Evolutionary conservation across 805 yeast genomes (phyloP).

Genomic region (Candida tibetensis): DNA sequence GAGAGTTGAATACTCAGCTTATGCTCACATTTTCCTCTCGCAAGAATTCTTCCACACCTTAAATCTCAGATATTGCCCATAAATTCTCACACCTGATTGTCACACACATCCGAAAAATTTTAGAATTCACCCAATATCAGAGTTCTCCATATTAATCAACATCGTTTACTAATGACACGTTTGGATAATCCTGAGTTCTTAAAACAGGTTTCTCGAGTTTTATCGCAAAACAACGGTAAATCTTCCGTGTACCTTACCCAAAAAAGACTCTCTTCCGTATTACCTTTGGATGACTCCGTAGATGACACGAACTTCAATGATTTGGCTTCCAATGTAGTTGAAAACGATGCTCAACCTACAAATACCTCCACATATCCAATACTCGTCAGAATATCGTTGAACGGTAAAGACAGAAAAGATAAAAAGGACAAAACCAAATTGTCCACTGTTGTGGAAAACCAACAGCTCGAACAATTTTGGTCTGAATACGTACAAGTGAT

Average conservation of each 20-base stretch:
- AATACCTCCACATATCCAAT: constrained; percentile 51
- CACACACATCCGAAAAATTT: no score
- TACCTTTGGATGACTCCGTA: constrained; percentile 21
- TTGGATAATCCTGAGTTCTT: constrained; percentile 20
- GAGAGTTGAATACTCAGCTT: no score
- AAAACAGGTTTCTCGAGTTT: constrained; percentile 11
- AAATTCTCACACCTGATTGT: no score
- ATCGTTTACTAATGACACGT: constrained; percentile 13
- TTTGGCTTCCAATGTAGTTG: constrained; percentile 34
- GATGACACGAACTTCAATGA: constrained; percentile 17
- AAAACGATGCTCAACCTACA: constrained; percentile 10
- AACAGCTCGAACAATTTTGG: constrained; percentile 73
- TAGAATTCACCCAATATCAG: no score
- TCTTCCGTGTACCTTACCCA: constrained; percentile 61
- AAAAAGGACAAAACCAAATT: constrained; percentile 54
- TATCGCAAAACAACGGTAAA: constrained; percentile 31
- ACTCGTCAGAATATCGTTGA: constrained; percentile 66
- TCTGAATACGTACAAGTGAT: constrained; percentile 63
- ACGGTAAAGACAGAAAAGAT: constrained; percentile 37
- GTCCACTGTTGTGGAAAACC: constrained; percentile 68
- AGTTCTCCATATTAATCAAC: no score
- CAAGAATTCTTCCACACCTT: no score
- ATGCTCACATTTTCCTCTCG: no score
- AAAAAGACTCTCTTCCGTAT: constrained; percentile 42
- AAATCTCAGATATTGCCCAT: no score